These are phyloP conservation scores for Hericium alpestre DNA, from an alignment of 768 basidiomycete species.

Conservation along the genomic window DNA sequence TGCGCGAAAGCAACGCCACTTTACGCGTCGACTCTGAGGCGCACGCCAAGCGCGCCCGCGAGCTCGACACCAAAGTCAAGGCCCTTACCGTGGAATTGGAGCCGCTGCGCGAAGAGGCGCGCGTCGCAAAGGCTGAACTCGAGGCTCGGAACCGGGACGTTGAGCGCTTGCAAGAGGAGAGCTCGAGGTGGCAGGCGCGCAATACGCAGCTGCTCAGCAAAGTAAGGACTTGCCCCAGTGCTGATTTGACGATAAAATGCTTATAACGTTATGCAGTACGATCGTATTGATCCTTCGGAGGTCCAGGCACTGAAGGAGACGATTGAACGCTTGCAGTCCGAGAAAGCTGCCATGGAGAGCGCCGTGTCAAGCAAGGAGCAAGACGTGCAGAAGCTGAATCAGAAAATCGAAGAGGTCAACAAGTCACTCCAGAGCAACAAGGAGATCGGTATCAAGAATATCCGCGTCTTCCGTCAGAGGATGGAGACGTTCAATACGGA, in stretches of 20 bases:
- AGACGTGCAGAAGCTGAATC: conserved; percentile 3
- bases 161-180: conserved; percentile 63
- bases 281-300: conserved; percentile 81
- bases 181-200: conserved; percentile 74
- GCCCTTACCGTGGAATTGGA: conserved; percentile 52
- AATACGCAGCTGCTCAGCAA: conserved; percentile 74
- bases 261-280: conserved; percentile 41
- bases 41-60: conserved; percentile 56
- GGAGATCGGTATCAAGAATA: conserved; percentile 8
- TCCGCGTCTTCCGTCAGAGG: conserved; percentile 9
- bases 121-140: conserved; percentile 61
- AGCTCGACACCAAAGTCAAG: conserved; percentile 55
- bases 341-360: conserved; percentile 16
- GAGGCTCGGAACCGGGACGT: conserved; percentile 59
- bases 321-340: conserved; percentile 33
- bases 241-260: not conserved
- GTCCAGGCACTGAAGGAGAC: conserved; percentile 71
- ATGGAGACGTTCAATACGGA: conserved; percentile 7
- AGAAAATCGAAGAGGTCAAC: conserved; percentile 14
- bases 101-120: conserved; percentile 63
- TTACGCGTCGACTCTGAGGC: conserved; percentile 67
- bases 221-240: conserved; percentile 27
- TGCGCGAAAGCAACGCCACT: conserved; percentile 83
- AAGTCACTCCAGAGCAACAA: conserved; percentile 7
- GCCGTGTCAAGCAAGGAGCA: not conserved